Conservation (phyloP, 1,139 yeast genomes). For the Hyphopichia khmerensis region DNA sequence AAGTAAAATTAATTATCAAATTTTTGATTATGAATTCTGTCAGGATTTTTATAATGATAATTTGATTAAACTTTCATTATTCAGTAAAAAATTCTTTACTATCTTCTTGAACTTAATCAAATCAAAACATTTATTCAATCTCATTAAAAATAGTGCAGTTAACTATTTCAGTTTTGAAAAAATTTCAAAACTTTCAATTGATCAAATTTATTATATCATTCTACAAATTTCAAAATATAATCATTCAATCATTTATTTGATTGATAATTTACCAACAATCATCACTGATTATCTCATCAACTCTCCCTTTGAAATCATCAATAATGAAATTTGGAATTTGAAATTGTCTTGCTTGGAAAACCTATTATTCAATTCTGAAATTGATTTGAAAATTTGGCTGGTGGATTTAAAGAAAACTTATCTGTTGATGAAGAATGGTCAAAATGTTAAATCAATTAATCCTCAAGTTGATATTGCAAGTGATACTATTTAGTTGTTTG, state of each 20-base stretch:
- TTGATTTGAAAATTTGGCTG: slow-evolving; percentile 28
- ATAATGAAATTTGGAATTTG: slow-evolving; percentile 26
- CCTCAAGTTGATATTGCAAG: slow-evolving; percentile 32
- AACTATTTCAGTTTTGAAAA: slow-evolving; percentile 14
- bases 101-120: slow-evolving; percentile 29
- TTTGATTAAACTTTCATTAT: slow-evolving; percentile 17
- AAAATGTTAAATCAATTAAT: slow-evolving; percentile 18
- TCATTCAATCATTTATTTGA: slow-evolving; percentile 24
- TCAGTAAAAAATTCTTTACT: slow-evolving; percentile 23
- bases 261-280: slow-evolving; percentile 27
- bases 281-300: slow-evolving; percentile 20
- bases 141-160: slow-evolving; percentile 12
- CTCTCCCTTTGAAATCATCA: slow-evolving; percentile 12
- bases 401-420: slow-evolving; percentile 20
- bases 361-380: slow-evolving; percentile 15
- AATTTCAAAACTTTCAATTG: slow-evolving; percentile 23
- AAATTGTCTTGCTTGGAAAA: slow-evolving; percentile 26
- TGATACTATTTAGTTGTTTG: slow-evolving; percentile 14
- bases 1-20: slow-evolving; percentile 21
- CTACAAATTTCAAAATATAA: slow-evolving; percentile 19
- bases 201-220: slow-evolving; percentile 24
- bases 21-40: slow-evolving; percentile 10
- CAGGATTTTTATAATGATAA: slow-evolving; percentile 15
- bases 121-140: slow-evolving; percentile 17
- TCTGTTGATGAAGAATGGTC: slow-evolving; percentile 31